Base-by-base conservation (phyloP, 2,329 filamentous ascomycete species). In the Fusarium fracticaudum region DNA sequence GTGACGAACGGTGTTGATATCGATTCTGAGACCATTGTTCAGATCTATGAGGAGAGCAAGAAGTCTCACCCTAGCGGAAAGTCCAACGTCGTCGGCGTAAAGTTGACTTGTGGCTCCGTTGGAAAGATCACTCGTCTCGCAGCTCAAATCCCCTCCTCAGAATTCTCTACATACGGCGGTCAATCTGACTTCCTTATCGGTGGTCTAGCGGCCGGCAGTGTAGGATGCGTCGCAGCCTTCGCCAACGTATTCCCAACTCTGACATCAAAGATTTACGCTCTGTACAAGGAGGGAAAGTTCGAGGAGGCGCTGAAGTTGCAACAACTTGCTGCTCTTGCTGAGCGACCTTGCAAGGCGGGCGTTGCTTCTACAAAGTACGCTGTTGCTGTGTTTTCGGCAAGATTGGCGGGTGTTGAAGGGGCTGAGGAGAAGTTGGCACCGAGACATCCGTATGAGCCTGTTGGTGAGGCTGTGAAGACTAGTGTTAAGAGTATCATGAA, bases 171-270 rank as follows among this genome's bases (percentile, higher is more conserved):
- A 2, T 94, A 90, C 76, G 92, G 91, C 2, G 93, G 93, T 1
- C 92, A 94, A 82, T 90, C 89, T 5, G 93, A 95, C 77, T 94
- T 93, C 80, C 81, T 94, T 31, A 83, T 92, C 55, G 89, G 89
- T 5, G 89, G 88, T 1, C 80, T 92, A 40, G 85, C 86, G 4
- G 87, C 87, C 12, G 90, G 91, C 22, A 88, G 87, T 37, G 85
- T 87, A 5, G 91, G 91, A 15, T 89, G 87, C 72, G 89, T 92
- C 57, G 89, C 90, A 0, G 90, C 89, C 7, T 88, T 92, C 70
- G 91, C 86, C 33, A 92, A 92, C 72, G 83, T 92, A 6, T 90
- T 88, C 74, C 90, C 90, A 14, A 86, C 85, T 77, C 86, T 88
- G 0, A 84, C 91, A 26, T 86, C 87, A 10, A 83, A 82, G 64